Conservation (phyloP, 192 early-diverging fungal species). For the Coemansia sp. region DNA sequence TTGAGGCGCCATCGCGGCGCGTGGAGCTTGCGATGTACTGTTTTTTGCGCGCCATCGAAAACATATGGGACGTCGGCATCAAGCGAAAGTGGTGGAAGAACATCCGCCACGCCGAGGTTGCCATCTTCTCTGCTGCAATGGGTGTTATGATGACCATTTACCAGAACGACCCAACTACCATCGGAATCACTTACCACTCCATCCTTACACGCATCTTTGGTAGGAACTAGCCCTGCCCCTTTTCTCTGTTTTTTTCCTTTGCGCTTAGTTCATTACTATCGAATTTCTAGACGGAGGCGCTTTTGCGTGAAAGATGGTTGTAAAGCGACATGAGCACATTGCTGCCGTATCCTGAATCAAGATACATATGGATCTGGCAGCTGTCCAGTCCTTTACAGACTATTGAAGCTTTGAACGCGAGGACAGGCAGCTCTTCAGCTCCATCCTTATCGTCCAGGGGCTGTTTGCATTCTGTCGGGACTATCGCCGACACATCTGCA, state of each 20-base stretch:
- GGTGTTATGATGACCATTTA: conserved; percentile 80
- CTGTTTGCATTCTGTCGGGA: background rate
- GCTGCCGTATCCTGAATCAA: conserved; percentile 15
- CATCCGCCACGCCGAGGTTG: conserved; percentile 68
- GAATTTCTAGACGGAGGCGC: background rate
- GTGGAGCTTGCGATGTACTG: conserved; percentile 85
- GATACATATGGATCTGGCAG: conserved; percentile 8
- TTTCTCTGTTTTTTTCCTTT: too few species aligned
- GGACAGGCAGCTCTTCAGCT: background rate
- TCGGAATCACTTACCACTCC: conserved; percentile 73
- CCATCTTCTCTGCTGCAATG: conserved; percentile 71
- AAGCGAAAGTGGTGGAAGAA: conserved; percentile 60
- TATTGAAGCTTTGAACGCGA: conserved; percentile 42
- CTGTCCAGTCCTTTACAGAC: background rate
- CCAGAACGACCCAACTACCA: conserved; percentile 73
- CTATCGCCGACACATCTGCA: background rate
- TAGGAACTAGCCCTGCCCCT: conserved; percentile 56
- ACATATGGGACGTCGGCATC: conserved; percentile 65
- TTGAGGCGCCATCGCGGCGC: conserved; percentile 64
- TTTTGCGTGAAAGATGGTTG: conserved; percentile 25
- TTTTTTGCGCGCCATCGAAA: conserved; percentile 74
- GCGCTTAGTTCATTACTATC: background rate
- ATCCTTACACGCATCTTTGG: conserved; percentile 81
- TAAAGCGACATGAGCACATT: conserved; percentile 34
- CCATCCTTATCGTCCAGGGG: background rate